phyloP scores from a whole-genome alignment of 306 rosid species.

The Glycine soja region DNA sequence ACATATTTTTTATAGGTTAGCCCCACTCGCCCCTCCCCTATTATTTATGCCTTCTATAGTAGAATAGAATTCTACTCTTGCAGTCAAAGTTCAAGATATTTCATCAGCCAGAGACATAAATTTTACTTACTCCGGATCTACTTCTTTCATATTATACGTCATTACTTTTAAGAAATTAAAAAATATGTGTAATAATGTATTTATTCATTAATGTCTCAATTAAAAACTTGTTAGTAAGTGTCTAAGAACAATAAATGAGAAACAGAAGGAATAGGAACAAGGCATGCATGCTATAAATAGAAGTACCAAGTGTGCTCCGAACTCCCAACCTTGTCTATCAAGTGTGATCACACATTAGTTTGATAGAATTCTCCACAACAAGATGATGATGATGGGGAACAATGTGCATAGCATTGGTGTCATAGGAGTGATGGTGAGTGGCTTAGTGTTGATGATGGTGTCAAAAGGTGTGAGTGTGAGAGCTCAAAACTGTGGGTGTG shows the following conservation, averaged over 20 bases:
- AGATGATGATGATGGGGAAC: neutral
- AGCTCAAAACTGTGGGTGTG: slow-evolving; percentile 64
- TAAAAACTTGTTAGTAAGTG: neutral
- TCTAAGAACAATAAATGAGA: neutral
- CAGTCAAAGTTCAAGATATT: neutral
- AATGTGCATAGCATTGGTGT: neutral
- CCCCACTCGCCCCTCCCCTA: neutral
- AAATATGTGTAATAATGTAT: neutral
- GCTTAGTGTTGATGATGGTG: neutral
- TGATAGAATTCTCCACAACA: neutral
- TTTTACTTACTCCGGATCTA: neutral
- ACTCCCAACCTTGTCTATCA: neutral
- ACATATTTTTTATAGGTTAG: neutral
- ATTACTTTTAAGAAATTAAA: neutral
- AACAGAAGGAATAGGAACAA: neutral
- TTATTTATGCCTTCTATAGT: neutral
- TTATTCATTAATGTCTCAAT: neutral
- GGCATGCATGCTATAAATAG: no score
- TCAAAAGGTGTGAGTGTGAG: neutral
- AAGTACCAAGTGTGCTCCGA: no score
- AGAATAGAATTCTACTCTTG: neutral
- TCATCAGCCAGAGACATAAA: neutral
- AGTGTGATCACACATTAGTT: neutral
- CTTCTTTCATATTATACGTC: neutral
- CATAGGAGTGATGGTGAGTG: neutral